These are phyloP conservation scores for Styphnolobium japonicum DNA, from an alignment of 306 rosid species.

Conservation along the genomic window DNA sequence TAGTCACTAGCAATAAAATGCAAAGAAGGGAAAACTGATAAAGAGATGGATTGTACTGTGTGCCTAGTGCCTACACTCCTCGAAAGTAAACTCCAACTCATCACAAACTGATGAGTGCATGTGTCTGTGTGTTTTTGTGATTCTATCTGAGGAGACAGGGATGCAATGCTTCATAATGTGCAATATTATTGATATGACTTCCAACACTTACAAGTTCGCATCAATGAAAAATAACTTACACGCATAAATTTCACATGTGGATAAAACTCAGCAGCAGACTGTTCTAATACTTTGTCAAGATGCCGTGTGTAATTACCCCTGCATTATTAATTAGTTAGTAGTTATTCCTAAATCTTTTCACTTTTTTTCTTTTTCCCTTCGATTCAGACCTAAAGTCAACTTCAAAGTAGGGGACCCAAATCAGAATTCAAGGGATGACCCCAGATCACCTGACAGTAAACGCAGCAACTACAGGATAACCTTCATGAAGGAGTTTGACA, in stretches of 20 bases:
- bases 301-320: conserved; percentile 77
- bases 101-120: neutral
- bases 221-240: conserved; percentile 49
- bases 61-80: neutral
- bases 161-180: neutral
- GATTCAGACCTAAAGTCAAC: conserved; percentile 9
- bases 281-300: conserved; percentile 82
- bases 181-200: neutral
- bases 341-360: conserved; percentile 1
- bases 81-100: conserved; percentile 10
- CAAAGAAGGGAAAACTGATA: neutral
- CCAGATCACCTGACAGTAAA: conserved; percentile 70
- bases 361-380: neutral
- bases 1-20: neutral
- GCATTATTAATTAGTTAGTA: conserved; percentile 29
- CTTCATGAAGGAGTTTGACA: conserved; percentile 85
- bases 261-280: conserved; percentile 81
- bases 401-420: conserved; percentile 1
- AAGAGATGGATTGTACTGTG: neutral
- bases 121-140: neutral
- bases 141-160: neutral
- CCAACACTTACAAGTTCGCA: neutral
- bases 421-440: conserved; percentile 12
- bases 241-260: conserved; percentile 84
- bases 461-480: conserved; percentile 80